Base-by-base conservation (phyloP, 2,329 filamentous ascomycete genomes). In the Zalaria obscura region DNA sequence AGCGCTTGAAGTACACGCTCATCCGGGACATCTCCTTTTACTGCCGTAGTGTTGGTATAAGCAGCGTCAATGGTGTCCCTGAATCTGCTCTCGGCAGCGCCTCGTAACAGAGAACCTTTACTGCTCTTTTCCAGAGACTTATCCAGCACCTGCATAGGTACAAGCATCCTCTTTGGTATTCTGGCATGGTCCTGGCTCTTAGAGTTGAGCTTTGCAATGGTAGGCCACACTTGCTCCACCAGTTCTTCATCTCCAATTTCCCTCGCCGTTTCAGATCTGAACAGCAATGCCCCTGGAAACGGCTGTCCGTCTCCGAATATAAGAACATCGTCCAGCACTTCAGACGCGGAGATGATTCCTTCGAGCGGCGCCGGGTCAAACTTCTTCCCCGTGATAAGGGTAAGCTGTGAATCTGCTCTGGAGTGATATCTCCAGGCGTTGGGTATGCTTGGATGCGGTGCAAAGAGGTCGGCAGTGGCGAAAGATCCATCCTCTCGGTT, bases 351-450 rank as follows among this genome's bases (percentile, higher is more conserved):
- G 4, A 81, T 66, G 0, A 63, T 64, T 2, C 66, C 69, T 53
- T 83, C 78, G 3, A 81, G 54, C 0, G 73, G 71, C 2, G 71
- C 69, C 1, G 78, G 77, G 48, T 81, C 76, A 45, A 82, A 80
- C 48, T 82, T 83, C 61, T 81, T 80, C 2, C 78, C 78, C 5
- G 76, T 82, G 6, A 73, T 61, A 3, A 83, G 63, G 0, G 72
- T 73, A 31, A 82, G 66, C 40, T 76, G 76, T 3, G 73, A 68
- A 48, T 83, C 79, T 1, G 69, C 68, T 33, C 78, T 63, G 1
- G 72, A 75, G 40, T 78, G 67, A 50, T 80, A 80, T 29, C 68
- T 66, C 76, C 77, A 83, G 0, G 75, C 73, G 41, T 70, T 59
- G 0, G 57, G 43, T 5, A 74, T 71, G 0, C 47, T 60, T 1